phyloP scores from a whole-genome alignment of 176 grass and related monocot genomes.

The Alloteropsis semialata region DNA sequence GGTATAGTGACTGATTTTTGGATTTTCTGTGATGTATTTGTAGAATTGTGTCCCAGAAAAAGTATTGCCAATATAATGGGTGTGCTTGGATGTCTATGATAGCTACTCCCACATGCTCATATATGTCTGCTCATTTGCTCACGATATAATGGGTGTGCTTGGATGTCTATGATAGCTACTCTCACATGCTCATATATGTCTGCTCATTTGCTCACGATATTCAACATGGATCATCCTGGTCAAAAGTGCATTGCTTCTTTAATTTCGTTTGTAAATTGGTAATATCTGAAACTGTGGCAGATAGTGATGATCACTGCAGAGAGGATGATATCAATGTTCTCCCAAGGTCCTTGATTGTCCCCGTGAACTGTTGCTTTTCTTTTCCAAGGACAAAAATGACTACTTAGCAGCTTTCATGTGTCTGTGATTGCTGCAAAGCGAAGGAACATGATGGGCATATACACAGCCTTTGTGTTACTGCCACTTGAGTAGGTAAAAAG shows the following conservation, averaged over 20 bases:
- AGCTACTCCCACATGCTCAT: conserved; percentile 4
- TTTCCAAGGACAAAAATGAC: neutral
- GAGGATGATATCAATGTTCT: neutral
- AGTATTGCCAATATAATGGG: conserved; percentile 5
- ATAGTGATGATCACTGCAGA: neutral
- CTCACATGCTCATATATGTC: neutral
- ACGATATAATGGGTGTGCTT: neutral
- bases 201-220: neutral
- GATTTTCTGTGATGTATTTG: neutral
- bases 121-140: no score
- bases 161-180: neutral
- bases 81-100: neutral
- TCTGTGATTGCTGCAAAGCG: conserved; percentile 9
- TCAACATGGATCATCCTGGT: neutral
- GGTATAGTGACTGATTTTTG: neutral
- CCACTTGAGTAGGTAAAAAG: neutral
- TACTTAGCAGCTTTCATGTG: neutral
- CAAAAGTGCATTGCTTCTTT: conserved; percentile 1
- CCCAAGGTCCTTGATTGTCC: neutral
- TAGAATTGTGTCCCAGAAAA: neutral
- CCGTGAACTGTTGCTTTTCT: neutral
- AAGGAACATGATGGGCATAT: conserved; percentile 10
- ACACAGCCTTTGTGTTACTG: neutral
- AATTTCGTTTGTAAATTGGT: neutral
- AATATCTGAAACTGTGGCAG: neutral